A percentile compares a stretch with the other conserved stretches of the same genome.
phyloP scores from a whole-genome alignment of 2,329 filamentous ascomycete genomes.

The Bipolaris zeicola region DNA sequence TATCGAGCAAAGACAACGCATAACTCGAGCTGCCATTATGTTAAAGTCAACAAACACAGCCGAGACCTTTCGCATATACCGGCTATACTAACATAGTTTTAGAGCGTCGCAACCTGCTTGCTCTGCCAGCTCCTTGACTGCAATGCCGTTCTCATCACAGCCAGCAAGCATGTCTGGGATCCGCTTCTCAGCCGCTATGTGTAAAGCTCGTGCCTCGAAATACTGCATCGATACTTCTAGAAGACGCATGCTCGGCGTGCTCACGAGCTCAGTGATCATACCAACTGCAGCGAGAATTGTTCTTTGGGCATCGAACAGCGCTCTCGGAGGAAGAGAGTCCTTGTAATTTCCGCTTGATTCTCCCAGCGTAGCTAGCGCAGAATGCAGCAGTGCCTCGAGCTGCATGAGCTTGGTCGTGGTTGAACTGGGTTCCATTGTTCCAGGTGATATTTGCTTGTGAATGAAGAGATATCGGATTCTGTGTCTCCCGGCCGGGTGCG shows the following conservation, averaged over 20 bases:
- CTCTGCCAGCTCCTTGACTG: slow-evolving; percentile 29
- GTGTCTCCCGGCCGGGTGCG: too few relatives aligned
- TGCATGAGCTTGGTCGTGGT: neutral
- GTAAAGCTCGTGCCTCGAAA: slow-evolving; percentile 44
- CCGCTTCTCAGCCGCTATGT: slow-evolving; percentile 43
- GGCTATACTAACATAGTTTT: slow-evolving; percentile 27
- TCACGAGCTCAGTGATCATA: slow-evolving; percentile 43
- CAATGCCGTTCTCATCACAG: slow-evolving; percentile 27
- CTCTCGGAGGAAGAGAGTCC: slow-evolving; percentile 25
- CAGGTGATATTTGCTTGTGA: neutral
- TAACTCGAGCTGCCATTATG: slow-evolving; percentile 35
- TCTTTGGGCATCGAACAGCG: slow-evolving; percentile 45
- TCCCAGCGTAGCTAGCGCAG: neutral
- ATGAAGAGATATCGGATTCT: neutral
- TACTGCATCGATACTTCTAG: slow-evolving; percentile 45
- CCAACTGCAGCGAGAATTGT: slow-evolving; percentile 43
- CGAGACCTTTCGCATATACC: neutral
- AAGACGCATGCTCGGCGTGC: slow-evolving; percentile 40
- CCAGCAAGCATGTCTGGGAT: slow-evolving; percentile 45
- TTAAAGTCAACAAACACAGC: neutral
- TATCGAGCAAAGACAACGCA: slow-evolving; percentile 46
- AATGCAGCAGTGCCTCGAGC: neutral
- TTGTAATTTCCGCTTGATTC: neutral
- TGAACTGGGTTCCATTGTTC: neutral
- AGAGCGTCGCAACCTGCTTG: slow-evolving; percentile 36